These are phyloP conservation scores for Tuber brumale DNA, from an alignment of 495 filamentous ascomycete genomes.

Conservation along the genomic window DNA sequence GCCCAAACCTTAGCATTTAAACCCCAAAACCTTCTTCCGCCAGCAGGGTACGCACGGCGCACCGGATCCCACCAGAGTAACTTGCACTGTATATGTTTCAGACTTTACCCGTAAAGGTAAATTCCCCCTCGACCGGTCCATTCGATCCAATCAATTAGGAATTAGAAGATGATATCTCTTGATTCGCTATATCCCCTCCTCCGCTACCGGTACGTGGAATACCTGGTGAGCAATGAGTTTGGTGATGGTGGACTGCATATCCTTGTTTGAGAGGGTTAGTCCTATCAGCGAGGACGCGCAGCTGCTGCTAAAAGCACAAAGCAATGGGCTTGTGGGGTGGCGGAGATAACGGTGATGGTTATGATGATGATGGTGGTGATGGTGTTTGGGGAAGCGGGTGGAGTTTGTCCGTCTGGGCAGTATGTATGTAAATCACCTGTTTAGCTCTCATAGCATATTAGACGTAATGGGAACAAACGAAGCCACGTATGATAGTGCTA, in stretches of 20 bases:
- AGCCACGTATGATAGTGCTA: not conserved
- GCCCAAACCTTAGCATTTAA: not conserved
- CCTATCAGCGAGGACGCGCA: not conserved
- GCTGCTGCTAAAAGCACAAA: not conserved
- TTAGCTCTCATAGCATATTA: not conserved
- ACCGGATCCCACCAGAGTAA: not conserved
- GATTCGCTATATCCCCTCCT: not conserved
- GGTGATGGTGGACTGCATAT: not conserved
- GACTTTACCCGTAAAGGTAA: not conserved
- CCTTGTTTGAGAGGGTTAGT: not conserved
- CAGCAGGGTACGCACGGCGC: not conserved
- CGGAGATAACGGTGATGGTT: not conserved
- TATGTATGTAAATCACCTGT: no score
- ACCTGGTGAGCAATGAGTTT: not conserved
- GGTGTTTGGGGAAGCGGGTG: not conserved
- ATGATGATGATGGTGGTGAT: not conserved
- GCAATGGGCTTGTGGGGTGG: not conserved
- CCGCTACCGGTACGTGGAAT: not conserved
- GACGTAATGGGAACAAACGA: not conserved
- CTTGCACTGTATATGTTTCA: not conserved
- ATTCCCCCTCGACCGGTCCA: not conserved
- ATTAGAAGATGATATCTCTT: not conserved
- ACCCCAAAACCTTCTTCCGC: not conserved
- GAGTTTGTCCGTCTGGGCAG: not conserved
- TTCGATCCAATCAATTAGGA: not conserved